These are phyloP conservation scores for Saposhnikovia divaricata DNA, from an alignment of 129 eudicot species.

Conservation along the genomic window DNA sequence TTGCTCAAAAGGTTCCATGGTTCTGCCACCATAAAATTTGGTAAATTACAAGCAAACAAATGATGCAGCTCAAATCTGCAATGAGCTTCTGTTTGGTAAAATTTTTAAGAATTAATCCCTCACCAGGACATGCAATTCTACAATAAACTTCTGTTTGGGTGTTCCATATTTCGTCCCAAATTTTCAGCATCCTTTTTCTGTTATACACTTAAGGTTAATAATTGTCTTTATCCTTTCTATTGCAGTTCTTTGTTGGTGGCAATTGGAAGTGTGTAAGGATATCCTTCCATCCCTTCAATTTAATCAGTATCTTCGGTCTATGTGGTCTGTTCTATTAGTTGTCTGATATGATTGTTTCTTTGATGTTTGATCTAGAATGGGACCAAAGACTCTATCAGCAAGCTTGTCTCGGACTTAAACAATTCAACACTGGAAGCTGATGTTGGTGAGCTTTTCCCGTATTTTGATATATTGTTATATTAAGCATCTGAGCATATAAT, in stretches of 20 bases:
- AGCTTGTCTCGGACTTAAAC: slow-evolving; percentile 95
- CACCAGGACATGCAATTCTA: neutral
- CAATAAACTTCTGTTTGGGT: neutral
- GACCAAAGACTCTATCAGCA: slow-evolving; percentile 82
- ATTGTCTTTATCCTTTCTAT: slow-evolving; percentile 7
- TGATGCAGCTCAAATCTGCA: too few species aligned
- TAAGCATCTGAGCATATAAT: neutral
- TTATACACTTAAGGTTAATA: neutral
- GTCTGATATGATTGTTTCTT: slow-evolving; percentile 7
- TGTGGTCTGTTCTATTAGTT: neutral
- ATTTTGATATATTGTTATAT: neutral
- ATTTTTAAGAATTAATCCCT: neutral
- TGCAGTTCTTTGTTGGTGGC: slow-evolving; percentile 98
- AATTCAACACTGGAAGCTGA: slow-evolving; percentile 86
- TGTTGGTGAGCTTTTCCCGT: slow-evolving; percentile 68
- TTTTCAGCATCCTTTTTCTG: neutral
- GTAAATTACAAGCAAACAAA: too few species aligned
- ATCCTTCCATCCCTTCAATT: neutral
- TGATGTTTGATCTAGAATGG: slow-evolving; percentile 54
- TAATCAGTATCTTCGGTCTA: neutral
- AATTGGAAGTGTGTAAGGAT: slow-evolving; percentile 98
- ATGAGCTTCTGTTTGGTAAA: too few species aligned
- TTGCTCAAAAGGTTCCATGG: too few species aligned
- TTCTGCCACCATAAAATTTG: too few species aligned
- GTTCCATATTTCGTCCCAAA: neutral